Percentiles rank a stretch among this genome's conserved stretches.
Evolutionary conservation across 1,284 basidiomycete species (phyloP).

Genomic region (Anthracocystis setariae): DNA sequence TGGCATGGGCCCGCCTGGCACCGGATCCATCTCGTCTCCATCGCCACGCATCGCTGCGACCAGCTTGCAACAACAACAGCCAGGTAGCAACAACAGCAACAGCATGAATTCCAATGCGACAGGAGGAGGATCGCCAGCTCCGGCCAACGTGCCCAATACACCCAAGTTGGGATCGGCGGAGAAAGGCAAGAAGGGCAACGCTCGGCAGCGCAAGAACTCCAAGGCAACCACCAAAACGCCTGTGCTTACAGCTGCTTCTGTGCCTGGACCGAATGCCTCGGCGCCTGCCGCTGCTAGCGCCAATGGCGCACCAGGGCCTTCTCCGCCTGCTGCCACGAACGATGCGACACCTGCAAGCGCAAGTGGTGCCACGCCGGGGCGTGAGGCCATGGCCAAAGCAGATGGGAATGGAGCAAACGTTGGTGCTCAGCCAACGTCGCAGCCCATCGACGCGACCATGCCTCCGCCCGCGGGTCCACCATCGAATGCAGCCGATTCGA

Average conservation of each 20-base stretch:
- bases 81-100: too few species aligned
- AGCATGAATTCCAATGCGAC: conserved; percentile 11
- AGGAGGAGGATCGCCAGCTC: conserved; percentile 29
- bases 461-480: conserved; percentile 36
- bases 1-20: conserved; percentile 57
- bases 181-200: conserved; percentile 55
- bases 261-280: conserved; percentile 20
- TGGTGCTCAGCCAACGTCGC: conserved; percentile 28
- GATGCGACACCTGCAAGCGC: conserved; percentile 52
- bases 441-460: conserved; percentile 37
- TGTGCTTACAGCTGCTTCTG: conserved; percentile 40
- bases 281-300: conserved; percentile 10
- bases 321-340: conserved; percentile 45
- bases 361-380: conserved; percentile 47
- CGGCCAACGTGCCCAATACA: conserved; percentile 42
- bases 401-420: conserved; percentile 8
- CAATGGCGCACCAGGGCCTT: conserved; percentile 31
- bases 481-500: conserved; percentile 20
- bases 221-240: conserved; percentile 54
- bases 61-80: conserved; percentile 26
- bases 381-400: conserved; percentile 26
- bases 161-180: conserved; percentile 52
- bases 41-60: conserved; percentile 41
- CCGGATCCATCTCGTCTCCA: conserved; percentile 46
- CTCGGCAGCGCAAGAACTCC: conserved; percentile 46